Conservation (phyloP, 768 basidiomycete species). For the Leucogyrophana mollusca region DNA sequence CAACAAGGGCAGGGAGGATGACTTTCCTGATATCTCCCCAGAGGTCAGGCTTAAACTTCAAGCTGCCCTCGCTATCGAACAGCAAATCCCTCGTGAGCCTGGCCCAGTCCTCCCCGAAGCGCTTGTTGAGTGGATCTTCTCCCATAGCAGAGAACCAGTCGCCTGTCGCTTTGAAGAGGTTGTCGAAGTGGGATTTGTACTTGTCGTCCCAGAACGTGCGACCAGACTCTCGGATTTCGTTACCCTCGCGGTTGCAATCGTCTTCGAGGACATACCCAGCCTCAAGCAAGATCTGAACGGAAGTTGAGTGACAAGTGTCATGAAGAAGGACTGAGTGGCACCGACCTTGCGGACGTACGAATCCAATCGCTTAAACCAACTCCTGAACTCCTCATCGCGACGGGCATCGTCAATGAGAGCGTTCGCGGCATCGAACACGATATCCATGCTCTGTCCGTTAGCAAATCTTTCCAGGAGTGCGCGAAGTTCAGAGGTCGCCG, state of each 20-base stretch:
- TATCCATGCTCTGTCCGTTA: conserved; percentile 62
- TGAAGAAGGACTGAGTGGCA: background rate
- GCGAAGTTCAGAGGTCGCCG: conserved; percentile 63
- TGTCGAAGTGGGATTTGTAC: conserved; percentile 78
- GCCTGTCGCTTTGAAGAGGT: conserved; percentile 65
- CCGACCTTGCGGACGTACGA: conserved; percentile 63
- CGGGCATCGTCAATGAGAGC: conserved; percentile 71
- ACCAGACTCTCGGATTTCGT: conserved; percentile 65
- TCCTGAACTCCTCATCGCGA: conserved; percentile 69
- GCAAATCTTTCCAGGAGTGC: conserved; percentile 91
- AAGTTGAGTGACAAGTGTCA: background rate
- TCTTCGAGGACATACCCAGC: conserved; percentile 86
- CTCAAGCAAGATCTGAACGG: conserved; percentile 66
- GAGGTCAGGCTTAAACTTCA: conserved; percentile 85
- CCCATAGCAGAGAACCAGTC: conserved; percentile 85
- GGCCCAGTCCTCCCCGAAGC: conserved; percentile 82
- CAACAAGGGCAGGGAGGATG: conserved; percentile 76
- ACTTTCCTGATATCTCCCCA: conserved; percentile 87
- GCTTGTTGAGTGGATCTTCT: conserved; percentile 79
- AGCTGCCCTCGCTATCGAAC: conserved; percentile 70
- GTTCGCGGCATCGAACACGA: conserved; percentile 68
- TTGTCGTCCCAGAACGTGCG: conserved; percentile 74
- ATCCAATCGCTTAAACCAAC: conserved; percentile 70
- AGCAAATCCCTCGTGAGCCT: conserved; percentile 82
- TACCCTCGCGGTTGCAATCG: conserved; percentile 64